Conservation (phyloP, 331 rosid genomes). For the Arachis monticola region DNA sequence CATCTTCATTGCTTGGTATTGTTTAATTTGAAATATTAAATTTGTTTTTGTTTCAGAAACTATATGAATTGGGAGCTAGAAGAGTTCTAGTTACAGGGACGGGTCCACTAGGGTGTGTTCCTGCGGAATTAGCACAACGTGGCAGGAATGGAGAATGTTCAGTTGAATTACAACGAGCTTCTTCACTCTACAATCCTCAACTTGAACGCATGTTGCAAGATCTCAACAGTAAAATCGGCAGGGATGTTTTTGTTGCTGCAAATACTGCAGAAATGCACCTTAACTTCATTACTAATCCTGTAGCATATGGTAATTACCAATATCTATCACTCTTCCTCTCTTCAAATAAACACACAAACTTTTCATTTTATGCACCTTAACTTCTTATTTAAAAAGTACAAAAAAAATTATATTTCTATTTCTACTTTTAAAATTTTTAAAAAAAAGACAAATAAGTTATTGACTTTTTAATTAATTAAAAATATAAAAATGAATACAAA, state of each 20-base stretch:
- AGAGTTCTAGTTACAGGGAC: conserved; percentile 79
- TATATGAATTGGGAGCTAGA: conserved; percentile 59
- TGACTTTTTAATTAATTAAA: too few species aligned
- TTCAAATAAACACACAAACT: too few species aligned
- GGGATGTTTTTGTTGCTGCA: conserved; percentile 56
- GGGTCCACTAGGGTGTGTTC: conserved; percentile 74
- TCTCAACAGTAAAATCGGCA: conserved; percentile 51
- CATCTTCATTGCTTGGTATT: too few species aligned
- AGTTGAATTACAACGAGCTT: conserved; percentile 56
- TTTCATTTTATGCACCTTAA: too few species aligned
- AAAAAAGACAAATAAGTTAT: too few species aligned
- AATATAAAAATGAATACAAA: too few species aligned
- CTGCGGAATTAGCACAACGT: conserved; percentile 67
- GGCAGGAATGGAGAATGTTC: conserved; percentile 55
- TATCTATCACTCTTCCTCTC: too few species aligned
- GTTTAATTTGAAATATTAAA: too few species aligned
- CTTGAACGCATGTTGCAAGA: conserved; percentile 46
- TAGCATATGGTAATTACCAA: conserved; percentile 46
- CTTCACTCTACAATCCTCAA: conserved; percentile 63
- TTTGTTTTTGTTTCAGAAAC: conserved; percentile 34
- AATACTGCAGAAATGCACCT: conserved; percentile 45
- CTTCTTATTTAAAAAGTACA: too few species aligned
- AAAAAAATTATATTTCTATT: too few species aligned
- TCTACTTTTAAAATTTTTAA: too few species aligned
- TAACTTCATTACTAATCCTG: conserved; percentile 53